phyloP scores from a whole-genome alignment of 2,329 filamentous ascomycete species.

The Trichoderma sp. region DNA sequence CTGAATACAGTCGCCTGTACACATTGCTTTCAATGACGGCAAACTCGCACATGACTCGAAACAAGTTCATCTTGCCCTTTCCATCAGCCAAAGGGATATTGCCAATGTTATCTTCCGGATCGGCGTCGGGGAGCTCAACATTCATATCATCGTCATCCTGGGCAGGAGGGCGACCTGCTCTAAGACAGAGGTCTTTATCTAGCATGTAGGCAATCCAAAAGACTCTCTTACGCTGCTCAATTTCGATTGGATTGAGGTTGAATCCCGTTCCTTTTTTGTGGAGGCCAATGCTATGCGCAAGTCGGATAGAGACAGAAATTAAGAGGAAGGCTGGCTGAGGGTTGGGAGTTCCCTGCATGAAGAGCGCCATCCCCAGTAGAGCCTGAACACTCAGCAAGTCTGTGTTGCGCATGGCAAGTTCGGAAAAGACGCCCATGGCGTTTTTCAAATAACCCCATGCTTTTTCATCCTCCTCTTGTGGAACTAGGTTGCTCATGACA shows the following conservation, averaged over 20 bases:
- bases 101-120: conserved; percentile 88
- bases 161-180: conserved; percentile 60
- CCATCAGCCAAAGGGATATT: conserved; percentile 89
- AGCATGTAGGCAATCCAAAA: conserved; percentile 69
- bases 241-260: conserved; percentile 89
- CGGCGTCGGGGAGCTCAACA: conserved; percentile 87
- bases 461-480: conserved; percentile 88
- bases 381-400: conserved; percentile 95
- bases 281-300: conserved; percentile 91
- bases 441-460: conserved; percentile 97
- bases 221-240: conserved; percentile 76
- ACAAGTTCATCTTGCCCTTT: conserved; percentile 91
- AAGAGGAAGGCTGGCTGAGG: conserved; percentile 92
- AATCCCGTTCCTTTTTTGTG: conserved; percentile 93
- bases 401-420: conserved; percentile 93
- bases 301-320: conserved; percentile 83
- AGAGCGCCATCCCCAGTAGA: conserved; percentile 87
- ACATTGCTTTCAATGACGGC: conserved; percentile 90
- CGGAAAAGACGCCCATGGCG: conserved; percentile 87
- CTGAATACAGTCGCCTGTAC: conserved; percentile 90
- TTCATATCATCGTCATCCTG: conserved; percentile 80
- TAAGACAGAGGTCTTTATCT: conserved; percentile 63
- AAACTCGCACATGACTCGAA: conserved; percentile 89
- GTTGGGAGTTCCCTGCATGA: conserved; percentile 94
- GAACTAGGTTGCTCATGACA: conserved; percentile 92